Conservation (phyloP, 192 early-diverging fungal species). For the Rhizophagus prolifer region DNA sequence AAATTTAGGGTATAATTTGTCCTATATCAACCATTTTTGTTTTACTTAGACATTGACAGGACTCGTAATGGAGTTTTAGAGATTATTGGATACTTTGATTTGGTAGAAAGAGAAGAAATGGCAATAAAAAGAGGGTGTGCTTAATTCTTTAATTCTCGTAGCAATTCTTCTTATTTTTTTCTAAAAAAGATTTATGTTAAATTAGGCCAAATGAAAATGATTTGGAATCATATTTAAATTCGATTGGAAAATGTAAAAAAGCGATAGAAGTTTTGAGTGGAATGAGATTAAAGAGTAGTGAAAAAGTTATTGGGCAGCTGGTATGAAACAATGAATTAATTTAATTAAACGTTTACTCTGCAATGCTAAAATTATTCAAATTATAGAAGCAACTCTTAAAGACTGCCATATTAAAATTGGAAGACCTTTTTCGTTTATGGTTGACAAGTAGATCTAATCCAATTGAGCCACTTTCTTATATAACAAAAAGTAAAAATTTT, state of each 20-base stretch:
- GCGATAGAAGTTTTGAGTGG: constrained; percentile 40
- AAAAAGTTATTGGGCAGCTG: constrained; percentile 46
- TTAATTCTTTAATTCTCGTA: not conserved
- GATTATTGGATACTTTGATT: constrained; percentile 67
- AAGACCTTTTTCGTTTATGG: constrained; percentile 56
- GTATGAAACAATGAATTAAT: constrained; percentile 26
- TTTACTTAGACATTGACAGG: constrained; percentile 60
- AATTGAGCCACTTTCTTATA: constrained; percentile 37
- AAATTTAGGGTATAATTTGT: not conserved
- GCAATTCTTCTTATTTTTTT: not conserved
- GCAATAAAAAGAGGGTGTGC: constrained; percentile 64
- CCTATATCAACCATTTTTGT: constrained; percentile 1
- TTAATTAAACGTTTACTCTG: not conserved
- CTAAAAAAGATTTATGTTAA: not conserved
- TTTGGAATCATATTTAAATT: constrained; percentile 57
- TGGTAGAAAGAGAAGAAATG: constrained; percentile 64
- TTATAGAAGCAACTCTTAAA: constrained; percentile 48
- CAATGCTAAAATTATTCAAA: not conserved
- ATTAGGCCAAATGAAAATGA: constrained; percentile 54
- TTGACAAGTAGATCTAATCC: constrained; percentile 43
- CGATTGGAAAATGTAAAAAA: constrained; percentile 56
- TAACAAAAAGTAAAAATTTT: constrained; percentile 14
- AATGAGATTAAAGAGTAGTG: constrained; percentile 31
- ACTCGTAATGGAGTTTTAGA: constrained; percentile 58
- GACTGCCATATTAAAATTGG: constrained; percentile 56